Base-by-base conservation (phyloP, 106 monocot genomes). In the Hemerocallis citrina region DNA sequence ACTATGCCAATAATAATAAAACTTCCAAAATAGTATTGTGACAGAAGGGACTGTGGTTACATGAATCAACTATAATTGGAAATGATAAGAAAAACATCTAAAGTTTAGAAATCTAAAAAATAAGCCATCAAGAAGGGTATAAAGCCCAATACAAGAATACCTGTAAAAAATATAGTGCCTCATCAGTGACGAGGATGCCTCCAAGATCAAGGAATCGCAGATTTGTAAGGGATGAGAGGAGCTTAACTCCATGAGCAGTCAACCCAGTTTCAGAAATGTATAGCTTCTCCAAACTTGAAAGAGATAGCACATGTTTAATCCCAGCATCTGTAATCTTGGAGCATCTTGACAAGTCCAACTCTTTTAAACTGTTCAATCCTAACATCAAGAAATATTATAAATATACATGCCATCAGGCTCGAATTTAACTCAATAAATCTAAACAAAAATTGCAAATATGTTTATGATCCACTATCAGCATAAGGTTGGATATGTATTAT, bases 301-400 rank as follows among this genome's bases (percentile, higher is more conserved):
- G 79, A 30, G 96, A 84, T 41, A 88, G 40, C 42, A 98, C n/a
- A 59, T 88, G 86, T 46, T 75, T 73, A 57, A 96, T 62, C n/a
- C 87, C 84, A 60, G 71, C 71, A 75, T 98, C 87, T 37, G 74
- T 85, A 55, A 91, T 69, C 72, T 78, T 98, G 7, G 72, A 74
- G 77, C 88, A 96, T 63, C 91, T 86, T 66, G 96, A 91, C 59
- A 92, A 36, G 65, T 98, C 75, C 73, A 98, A 67, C 57, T 91
- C 91, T 55, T 80, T 87, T 25, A 96, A 63, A 55, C 48, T 79
- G 21, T n/a, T 55, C 85, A 91, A 81, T 51, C 96, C 96, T 92
- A 71, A 48, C 34, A 55, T n/a, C 25, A 61, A 36, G 38, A 52
- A 36, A n/a, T n/a, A n/a, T 15, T 9, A 30, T 20, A 52, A 7